Base-by-base conservation (phyloP, 192 early-diverging fungal species). In the Nowakowskiella sp. region DNA sequence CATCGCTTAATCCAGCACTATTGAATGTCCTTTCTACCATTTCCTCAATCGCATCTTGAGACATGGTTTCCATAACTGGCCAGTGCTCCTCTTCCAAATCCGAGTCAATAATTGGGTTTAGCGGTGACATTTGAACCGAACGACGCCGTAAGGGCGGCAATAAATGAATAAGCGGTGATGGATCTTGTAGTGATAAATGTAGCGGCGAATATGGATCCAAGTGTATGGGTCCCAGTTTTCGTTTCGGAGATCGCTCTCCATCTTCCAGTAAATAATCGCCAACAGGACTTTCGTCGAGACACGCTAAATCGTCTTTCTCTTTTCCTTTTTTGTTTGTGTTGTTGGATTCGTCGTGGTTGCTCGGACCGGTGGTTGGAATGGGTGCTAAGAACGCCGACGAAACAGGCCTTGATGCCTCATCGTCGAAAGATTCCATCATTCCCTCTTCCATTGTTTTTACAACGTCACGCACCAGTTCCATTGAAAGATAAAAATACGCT, bases 61-160 rank as follows among this genome's bases (percentile, higher is more conserved):
- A 81, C 80, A 97, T 85, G 6, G 85, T 82, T 63, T 97, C 91
- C 80, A 95, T 88, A 27, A 93, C 81, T 0, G 94, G 84, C 66
- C 85, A 86, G 22, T 84, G 85, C 57, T 82, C 68, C 53, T 86
- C 73, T 57, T 69, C 55, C 62, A 63, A 22, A 45, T 49, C 4
- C 34, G 44, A n/a, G n/a, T n/a, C n/a, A n/a, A n/a, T n/a, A n/a
- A n/a, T 47, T 73, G 77, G 55, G 66, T 65, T 9, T 33, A 39
- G 36, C 36, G 36, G 36, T 19, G 36, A 13, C 19, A 13, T 19
- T 39, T 39, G 36, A 19, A 39, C 13, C 36, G 36, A 19, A 39
- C n/a, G 36, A 13, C 19, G 13, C 36, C 13, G 36, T 39, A 13
- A 19, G 13, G 36, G 46, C 19, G 46, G 39, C 16, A 33, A 16